Percentiles rank a stretch among this genome's conserved stretches.
These are phyloP conservation scores for Penicillium brevicompactum DNA, from an alignment of 2,329 filamentous ascomycete genomes.

Conservation along the genomic window DNA sequence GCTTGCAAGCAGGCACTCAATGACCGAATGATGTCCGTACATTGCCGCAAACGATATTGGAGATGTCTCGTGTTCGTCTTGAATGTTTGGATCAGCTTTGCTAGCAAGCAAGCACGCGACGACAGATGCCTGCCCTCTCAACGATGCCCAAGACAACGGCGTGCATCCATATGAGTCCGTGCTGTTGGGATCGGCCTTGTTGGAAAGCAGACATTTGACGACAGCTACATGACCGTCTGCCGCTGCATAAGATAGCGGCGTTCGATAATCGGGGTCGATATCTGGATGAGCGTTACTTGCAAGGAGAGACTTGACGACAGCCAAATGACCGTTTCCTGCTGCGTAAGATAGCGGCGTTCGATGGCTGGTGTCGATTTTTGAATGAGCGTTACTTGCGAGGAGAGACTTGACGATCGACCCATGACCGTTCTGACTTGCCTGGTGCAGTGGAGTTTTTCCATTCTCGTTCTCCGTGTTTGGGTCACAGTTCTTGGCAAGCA, in stretches of 20 bases:
- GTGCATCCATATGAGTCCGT: background rate
- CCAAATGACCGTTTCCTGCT: background rate
- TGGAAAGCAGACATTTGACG: background rate
- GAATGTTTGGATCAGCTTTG: background rate
- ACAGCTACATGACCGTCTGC: background rate
- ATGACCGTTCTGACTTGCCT: background rate
- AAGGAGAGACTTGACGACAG: background rate
- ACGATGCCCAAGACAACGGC: background rate
- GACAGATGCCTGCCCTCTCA: background rate
- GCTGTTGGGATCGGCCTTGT: background rate
- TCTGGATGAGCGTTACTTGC: background rate
- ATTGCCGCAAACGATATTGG: conserved; percentile 1
- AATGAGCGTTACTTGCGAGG: background rate
- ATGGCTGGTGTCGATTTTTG: background rate
- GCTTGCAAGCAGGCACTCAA: background rate
- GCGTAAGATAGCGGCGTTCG: background rate
- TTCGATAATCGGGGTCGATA: background rate
- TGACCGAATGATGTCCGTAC: background rate
- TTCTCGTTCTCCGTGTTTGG: background rate
- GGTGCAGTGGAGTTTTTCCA: background rate
- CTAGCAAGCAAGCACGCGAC: conserved; percentile 2
- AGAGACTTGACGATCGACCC: background rate
- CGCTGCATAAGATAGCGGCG: background rate
- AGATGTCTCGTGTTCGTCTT: background rate
- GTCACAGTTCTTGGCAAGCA: background rate